These are phyloP conservation scores for Solanum commersonii DNA, from an alignment of 257 asterid genomes.

Conservation along the genomic window DNA sequence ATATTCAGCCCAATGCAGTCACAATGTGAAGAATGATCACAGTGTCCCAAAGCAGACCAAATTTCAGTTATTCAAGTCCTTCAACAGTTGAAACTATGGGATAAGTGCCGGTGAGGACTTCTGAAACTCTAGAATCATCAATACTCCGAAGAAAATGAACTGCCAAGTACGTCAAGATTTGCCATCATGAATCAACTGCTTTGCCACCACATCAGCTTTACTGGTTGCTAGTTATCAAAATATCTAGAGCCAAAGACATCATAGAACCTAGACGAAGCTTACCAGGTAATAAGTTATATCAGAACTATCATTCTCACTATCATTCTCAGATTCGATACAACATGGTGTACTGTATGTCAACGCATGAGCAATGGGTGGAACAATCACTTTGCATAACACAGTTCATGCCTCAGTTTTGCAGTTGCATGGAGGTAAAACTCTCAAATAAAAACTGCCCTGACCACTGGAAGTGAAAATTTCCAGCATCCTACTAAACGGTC, in stretches of 20 bases:
- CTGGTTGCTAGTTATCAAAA: not conserved
- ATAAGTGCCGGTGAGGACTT: not conserved
- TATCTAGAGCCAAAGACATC: not conserved
- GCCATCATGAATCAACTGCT: not conserved
- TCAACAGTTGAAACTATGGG: not conserved
- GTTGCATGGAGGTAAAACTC: not conserved
- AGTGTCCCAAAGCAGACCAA: not conserved
- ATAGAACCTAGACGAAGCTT: not conserved
- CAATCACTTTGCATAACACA: not conserved
- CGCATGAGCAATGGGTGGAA: not conserved
- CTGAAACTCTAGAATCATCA: not conserved
- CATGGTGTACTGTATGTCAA: not conserved
- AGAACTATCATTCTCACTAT: not conserved
- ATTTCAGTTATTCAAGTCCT: not conserved
- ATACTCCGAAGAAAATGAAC: not conserved
- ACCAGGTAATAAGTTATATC: not conserved
- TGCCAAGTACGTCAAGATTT: not conserved
- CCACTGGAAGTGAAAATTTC: not conserved
- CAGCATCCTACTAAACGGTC: not conserved
- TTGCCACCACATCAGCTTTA: not conserved
- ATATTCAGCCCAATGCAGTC: conserved; percentile 13
- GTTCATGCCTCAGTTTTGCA: not conserved
- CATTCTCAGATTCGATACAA: not conserved
- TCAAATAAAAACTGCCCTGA: not conserved
- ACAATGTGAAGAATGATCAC: not conserved